phyloP scores from a whole-genome alignment of 306 rosid genomes.

The Fagus crenata region DNA sequence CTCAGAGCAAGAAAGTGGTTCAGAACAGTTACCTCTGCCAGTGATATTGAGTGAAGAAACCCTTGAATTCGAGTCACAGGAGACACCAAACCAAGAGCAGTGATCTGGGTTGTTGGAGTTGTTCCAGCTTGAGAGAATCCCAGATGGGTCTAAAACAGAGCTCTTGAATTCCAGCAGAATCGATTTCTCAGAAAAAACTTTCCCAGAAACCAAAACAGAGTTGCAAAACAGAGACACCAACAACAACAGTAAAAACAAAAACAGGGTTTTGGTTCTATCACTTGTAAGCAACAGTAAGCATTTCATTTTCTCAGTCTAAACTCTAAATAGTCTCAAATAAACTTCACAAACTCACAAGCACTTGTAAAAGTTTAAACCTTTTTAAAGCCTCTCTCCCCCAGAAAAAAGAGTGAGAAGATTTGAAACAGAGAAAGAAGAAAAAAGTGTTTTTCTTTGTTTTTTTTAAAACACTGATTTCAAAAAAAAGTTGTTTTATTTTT shows the following conservation, averaged over 20 bases:
- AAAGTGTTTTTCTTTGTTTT: too few species aligned
- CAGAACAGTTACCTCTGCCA: constrained; percentile 45
- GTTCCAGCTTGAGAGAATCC: constrained; percentile 64
- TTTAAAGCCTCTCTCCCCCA: too few species aligned
- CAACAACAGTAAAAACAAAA: constrained; percentile 14
- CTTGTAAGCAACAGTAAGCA: not conserved
- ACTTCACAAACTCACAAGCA: too few species aligned
- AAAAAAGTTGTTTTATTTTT: too few species aligned
- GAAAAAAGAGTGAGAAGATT: too few species aligned
- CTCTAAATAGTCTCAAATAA: too few species aligned
- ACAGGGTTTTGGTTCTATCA: constrained; percentile 1
- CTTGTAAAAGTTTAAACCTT: too few species aligned
- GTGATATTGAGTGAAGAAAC: constrained; percentile 72
- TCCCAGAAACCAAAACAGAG: constrained; percentile 13
- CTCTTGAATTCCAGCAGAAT: constrained; percentile 58
- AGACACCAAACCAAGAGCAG: constrained; percentile 70
- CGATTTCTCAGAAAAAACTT: constrained; percentile 52
- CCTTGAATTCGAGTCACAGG: constrained; percentile 55
- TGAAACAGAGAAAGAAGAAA: too few species aligned
- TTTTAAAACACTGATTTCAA: too few species aligned
- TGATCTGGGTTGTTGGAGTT: constrained; percentile 28
- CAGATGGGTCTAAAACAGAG: constrained; percentile 61
- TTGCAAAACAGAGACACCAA: constrained; percentile 1
- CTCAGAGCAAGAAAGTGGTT: constrained; percentile 45
- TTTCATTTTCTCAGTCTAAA: constrained; percentile 31